A percentile compares a stretch with the other conserved stretches of the same genome.
These are phyloP conservation scores for Tolypocladium amazonense DNA, from an alignment of 2,329 filamentous ascomycete genomes.

Conservation along the genomic window DNA sequence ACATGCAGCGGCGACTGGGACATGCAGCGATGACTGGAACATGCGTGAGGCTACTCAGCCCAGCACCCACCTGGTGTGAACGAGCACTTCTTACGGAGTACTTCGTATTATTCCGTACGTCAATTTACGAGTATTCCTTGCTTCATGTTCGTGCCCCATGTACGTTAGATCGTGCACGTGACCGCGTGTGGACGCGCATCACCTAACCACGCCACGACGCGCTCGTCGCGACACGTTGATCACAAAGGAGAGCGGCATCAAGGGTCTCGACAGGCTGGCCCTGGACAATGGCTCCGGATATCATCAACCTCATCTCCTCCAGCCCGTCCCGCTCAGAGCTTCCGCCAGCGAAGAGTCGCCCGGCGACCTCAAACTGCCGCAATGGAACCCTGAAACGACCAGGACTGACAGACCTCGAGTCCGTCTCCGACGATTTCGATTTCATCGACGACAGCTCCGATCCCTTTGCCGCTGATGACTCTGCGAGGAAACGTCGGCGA, in stretches of 20 bases:
- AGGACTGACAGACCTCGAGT: background rate
- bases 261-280: background rate
- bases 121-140: too few relatives aligned
- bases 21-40: background rate
- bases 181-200: background rate
- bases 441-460: background rate
- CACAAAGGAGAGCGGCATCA: background rate
- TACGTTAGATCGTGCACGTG: background rate
- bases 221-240: background rate
- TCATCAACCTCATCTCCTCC: constrained; percentile 27
- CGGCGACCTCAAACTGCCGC: background rate
- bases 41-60: background rate
- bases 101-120: too few relatives aligned
- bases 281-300: constrained; percentile 16
- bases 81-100: too few relatives aligned
- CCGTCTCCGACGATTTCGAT: background rate
- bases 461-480: background rate
- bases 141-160: background rate
- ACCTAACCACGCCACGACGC: background rate
- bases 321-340: constrained; percentile 14
- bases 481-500: background rate
- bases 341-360: background rate
- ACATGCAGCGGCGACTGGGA: background rate
- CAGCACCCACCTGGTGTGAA: too few relatives aligned
- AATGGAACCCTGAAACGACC: background rate